Percentiles rank a stretch among this genome's conserved stretches.
Conservation (phyloP, 495 filamentous ascomycete species). For the Rostrohypoxylon terebratum region DNA sequence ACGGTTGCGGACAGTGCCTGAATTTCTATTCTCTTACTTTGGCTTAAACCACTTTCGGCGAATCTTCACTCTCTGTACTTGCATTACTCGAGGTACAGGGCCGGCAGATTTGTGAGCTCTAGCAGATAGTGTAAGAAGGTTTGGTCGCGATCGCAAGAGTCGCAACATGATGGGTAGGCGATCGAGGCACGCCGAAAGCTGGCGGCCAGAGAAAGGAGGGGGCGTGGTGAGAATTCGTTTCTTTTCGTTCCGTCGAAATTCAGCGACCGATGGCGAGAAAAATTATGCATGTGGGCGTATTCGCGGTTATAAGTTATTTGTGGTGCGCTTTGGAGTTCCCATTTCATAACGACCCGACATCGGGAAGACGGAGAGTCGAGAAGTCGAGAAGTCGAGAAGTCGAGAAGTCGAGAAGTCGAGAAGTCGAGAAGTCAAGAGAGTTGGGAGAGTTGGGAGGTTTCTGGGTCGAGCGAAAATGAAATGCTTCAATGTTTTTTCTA, state of each 20-base stretch:
- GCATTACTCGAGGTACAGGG: constrained; percentile 25
- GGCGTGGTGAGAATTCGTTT: constrained; percentile 17
- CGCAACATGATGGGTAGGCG: constrained; percentile 51
- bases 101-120: constrained; percentile 21
- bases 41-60: constrained; percentile 45
- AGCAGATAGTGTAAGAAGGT: constrained; percentile 29
- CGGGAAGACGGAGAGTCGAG: not conserved
- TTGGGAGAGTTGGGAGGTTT: not conserved
- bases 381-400: constrained; percentile 1
- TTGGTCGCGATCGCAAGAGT: constrained; percentile 48
- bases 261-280: not conserved
- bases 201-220: constrained; percentile 50
- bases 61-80: constrained; percentile 52
- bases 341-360: constrained; percentile 5
- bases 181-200: constrained; percentile 50
- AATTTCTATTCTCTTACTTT: constrained; percentile 19
- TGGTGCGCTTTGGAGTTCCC: not conserved
- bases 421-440: not conserved
- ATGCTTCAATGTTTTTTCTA: not conserved
- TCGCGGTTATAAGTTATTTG: constrained; percentile 1
- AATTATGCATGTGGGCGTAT: constrained; percentile 1
- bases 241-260: not conserved
- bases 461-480: constrained; percentile 4
- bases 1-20: not conserved
- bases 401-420: not conserved